phyloP scores from a whole-genome alignment of 495 filamentous ascomycete genomes.

The Aspergillus homomorphus region DNA sequence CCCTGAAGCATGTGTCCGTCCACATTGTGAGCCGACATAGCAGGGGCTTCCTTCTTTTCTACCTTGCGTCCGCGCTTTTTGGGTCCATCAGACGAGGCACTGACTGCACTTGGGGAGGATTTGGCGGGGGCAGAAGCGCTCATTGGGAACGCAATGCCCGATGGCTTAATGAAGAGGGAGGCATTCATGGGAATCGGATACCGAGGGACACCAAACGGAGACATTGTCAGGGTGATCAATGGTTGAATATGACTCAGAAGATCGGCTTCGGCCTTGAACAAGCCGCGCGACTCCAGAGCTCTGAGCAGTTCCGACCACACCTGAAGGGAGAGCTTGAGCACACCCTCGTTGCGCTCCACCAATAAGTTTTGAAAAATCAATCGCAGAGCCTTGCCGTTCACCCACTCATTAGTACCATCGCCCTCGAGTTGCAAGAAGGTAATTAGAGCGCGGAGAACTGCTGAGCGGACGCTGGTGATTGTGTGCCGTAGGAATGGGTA shows the following conservation, averaged over 20 bases:
- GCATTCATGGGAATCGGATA: conserved; percentile 89
- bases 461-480: conserved; percentile 89
- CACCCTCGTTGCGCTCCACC: conserved; percentile 82
- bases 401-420: conserved; percentile 82
- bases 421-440: conserved; percentile 88
- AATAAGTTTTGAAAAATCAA: conserved; percentile 92
- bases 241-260: conserved; percentile 61
- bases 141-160: conserved; percentile 74
- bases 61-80: conserved; percentile 77
- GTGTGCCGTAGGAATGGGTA: conserved; percentile 97
- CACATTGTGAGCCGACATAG: conserved; percentile 77
- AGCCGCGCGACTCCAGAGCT: conserved; percentile 56
- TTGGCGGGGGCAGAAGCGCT: conserved; percentile 49
- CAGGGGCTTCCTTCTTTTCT: conserved; percentile 73
- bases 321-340: conserved; percentile 74
- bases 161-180: conserved; percentile 85
- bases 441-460: conserved; percentile 85
- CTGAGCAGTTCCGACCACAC: conserved; percentile 79
- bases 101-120: conserved; percentile 51
- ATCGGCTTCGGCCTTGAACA: conserved; percentile 63
- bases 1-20: conserved; percentile 98
- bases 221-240: conserved; percentile 74
- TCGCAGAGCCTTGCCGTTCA: conserved; percentile 82
- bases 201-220: conserved; percentile 86
- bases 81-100: conserved; percentile 20